Conservation (phyloP, 1,284 basidiomycete genomes). For the Chalciporus sp. region DNA sequence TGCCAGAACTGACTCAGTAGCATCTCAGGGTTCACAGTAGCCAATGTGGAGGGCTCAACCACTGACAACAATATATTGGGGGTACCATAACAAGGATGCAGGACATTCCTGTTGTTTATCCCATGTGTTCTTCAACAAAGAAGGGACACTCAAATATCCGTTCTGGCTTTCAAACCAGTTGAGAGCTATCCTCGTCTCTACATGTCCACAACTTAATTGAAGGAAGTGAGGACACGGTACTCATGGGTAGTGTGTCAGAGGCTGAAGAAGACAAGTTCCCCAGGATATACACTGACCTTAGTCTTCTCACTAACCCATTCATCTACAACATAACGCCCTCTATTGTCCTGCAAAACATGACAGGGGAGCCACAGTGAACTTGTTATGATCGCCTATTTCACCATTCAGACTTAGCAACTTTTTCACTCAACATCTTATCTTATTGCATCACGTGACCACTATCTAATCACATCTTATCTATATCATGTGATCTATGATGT, state of each 20-base stretch:
- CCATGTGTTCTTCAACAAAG: slow-evolving; percentile 38
- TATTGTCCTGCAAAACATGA: slow-evolving; percentile 47
- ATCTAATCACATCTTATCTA: too few species aligned
- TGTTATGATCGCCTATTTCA: too few species aligned
- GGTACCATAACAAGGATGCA: slow-evolving; percentile 43
- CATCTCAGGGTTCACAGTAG: slow-evolving; percentile 49
- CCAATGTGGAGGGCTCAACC: neutral
- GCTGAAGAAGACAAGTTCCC: slow-evolving; percentile 46
- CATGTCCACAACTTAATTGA: slow-evolving; percentile 39
- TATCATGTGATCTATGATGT: too few species aligned
- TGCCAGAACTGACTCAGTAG: too few species aligned
- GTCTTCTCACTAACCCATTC: slow-evolving; percentile 45
- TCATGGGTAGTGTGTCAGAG: slow-evolving; percentile 44
- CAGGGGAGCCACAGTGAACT: too few species aligned
- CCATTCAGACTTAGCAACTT: too few species aligned
- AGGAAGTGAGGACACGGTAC: slow-evolving; percentile 14
- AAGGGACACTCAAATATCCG: too few species aligned
- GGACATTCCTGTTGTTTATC: slow-evolving; percentile 56
- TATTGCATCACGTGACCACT: too few species aligned
- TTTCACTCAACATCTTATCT: too few species aligned
- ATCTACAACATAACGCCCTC: slow-evolving; percentile 31
- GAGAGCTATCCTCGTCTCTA: slow-evolving; percentile 55
- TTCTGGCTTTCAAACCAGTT: slow-evolving; percentile 51
- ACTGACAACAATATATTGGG: slow-evolving; percentile 16
- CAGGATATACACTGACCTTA: slow-evolving; percentile 56